These are phyloP conservation scores for Colletotrichum horii DNA, from an alignment of 2,329 filamentous ascomycete species.

Conservation along the genomic window DNA sequence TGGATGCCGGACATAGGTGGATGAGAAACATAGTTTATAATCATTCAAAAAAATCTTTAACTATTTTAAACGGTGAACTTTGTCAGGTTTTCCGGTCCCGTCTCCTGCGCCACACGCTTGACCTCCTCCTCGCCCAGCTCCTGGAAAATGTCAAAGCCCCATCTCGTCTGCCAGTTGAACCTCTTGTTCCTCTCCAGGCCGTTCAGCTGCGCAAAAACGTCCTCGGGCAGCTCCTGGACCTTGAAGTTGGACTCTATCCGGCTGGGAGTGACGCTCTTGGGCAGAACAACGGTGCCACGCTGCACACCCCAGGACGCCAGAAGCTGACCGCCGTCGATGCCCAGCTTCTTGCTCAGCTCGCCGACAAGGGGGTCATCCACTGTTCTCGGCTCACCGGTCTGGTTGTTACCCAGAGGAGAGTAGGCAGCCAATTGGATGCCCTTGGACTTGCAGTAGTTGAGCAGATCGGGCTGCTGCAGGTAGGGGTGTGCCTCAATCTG, in stretches of 20 bases:
- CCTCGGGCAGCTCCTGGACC: conserved; percentile 39
- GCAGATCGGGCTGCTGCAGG: conserved; percentile 64
- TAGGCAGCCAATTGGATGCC: conserved; percentile 68
- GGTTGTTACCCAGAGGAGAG: conserved; percentile 67
- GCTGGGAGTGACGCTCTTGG: conserved; percentile 71
- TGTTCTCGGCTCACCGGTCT: conserved; percentile 45
- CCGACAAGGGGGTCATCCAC: conserved; percentile 54
- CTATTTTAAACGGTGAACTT: conserved; percentile 33
- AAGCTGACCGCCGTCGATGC: conserved; percentile 44
- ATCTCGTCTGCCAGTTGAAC: conserved; percentile 45
- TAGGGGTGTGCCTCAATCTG: conserved; percentile 75
- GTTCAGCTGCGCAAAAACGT: conserved; percentile 40
- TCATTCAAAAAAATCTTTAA: neutral
- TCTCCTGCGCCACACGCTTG: conserved; percentile 35
- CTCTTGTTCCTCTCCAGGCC: conserved; percentile 45
- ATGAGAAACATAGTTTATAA: neutral
- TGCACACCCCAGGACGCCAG: conserved; percentile 65
- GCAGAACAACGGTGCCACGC: conserved; percentile 70
- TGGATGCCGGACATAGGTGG: conserved; percentile 20
- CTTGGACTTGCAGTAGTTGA: conserved; percentile 61
- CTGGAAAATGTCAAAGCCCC: conserved; percentile 51
- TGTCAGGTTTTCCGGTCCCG: conserved; percentile 37
- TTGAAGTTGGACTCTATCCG: conserved; percentile 70
- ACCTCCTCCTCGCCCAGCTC: conserved; percentile 42
- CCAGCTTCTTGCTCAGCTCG: conserved; percentile 48